Evolutionary conservation across 2,329 filamentous ascomycete species (phyloP), one percentile per base, ranked within the genome.

Genomic region (Penicillium psychrosexuale): DNA sequence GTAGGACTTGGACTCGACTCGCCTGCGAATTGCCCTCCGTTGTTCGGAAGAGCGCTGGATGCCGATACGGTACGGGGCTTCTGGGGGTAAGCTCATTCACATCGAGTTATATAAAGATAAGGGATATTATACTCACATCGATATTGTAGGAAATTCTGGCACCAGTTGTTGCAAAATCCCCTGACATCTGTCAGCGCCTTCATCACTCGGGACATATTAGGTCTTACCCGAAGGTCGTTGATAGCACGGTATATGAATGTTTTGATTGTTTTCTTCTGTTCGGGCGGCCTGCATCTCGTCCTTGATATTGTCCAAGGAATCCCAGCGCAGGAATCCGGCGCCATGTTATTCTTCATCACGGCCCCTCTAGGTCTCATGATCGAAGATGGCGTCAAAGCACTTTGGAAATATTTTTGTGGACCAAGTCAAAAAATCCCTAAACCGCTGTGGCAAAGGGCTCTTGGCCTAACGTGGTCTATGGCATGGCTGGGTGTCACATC

Each of bases 341-440:
- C 64, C 3, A 22, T 66, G 43, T 28, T 54, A 5, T 72, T 68
- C 44, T 72, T 70, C 40, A 33, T 34, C 28, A 54, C 57, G 2
- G 61, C 63, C 22, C 53, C 61, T 9, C 13, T 65, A 1, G 69
- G 64, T 0, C 61, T 69, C n/a, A 63, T 69, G 53, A 51, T 70
- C 13, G 69, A 72, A 49, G 67, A 71, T 53, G 24, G 17, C 0
- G 34, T 66, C n/a, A 63, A 66, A 37, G 45, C 24, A 7, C 9
- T 63, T 11, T 68, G 59, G 58, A 27, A 6, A 17, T n/a, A 1
- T 24, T 34, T 38, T 22, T 52, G 36, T 15, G 11, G 3, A 4
- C 5, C 22, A 40, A 36, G 34, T 34, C 9, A 28, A 5, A 27
- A 13, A 24, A 9, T 15, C 8, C 31, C 37, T 17, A 53, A 53